Conservation (phyloP, 441 rosid species). For the Erodium moschatum region DNA sequence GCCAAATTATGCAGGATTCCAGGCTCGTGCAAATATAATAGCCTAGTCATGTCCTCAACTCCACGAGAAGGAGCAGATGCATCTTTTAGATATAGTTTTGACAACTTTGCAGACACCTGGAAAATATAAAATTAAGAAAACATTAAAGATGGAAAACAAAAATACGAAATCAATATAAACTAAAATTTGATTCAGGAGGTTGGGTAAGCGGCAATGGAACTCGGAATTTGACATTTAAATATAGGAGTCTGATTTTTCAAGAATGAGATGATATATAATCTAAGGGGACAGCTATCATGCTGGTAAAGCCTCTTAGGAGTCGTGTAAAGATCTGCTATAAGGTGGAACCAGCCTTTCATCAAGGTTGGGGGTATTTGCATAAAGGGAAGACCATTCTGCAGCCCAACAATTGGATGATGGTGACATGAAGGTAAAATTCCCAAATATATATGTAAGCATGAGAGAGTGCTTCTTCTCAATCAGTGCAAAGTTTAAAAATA, state of each 20-base stretch:
- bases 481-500: neutral
- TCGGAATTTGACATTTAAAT: neutral
- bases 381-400: neutral
- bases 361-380: neutral
- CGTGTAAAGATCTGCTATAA: neutral
- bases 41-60: slow-evolving; percentile 97
- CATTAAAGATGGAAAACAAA: neutral
- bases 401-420: neutral
- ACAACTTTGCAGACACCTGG: slow-evolving; percentile 55
- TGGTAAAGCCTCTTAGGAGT: neutral
- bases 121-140: slow-evolving; percentile 10
- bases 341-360: slow-evolving; percentile 4
- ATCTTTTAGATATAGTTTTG: slow-evolving; percentile 76
- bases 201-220: neutral
- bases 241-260: neutral
- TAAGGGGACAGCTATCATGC: slow-evolving; percentile 1
- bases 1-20: slow-evolving; percentile 83
- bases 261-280: neutral
- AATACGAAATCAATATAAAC: neutral
- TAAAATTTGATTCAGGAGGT: neutral
- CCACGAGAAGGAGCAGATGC: slow-evolving; percentile 92
- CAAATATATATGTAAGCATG: neutral
- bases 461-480: neutral
- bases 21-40: slow-evolving; percentile 88
- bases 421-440: neutral